phyloP scores from a whole-genome alignment of 768 basidiomycete genomes.

The Panaeolus cyanescens region DNA sequence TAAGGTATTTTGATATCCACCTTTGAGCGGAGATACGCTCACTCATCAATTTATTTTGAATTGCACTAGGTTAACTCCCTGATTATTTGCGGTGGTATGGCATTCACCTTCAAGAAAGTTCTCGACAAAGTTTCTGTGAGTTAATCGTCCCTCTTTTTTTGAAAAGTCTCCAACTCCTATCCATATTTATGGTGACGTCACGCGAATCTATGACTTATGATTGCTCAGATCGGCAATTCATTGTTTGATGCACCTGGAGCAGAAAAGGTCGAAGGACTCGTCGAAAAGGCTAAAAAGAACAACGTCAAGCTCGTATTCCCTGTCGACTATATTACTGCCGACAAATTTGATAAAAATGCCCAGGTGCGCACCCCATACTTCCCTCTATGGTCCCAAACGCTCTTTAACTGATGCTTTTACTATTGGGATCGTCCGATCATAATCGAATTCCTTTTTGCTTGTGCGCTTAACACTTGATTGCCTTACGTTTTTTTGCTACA shows the following conservation, averaged over 20 bases:
- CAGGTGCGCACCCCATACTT: conserved; percentile 45
- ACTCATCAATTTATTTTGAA: background rate
- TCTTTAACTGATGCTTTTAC: background rate
- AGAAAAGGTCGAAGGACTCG: conserved; percentile 77
- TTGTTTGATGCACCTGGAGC: conserved; percentile 91
- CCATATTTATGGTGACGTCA: too few species aligned
- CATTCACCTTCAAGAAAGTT: conserved; percentile 98
- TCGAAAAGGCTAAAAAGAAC: conserved; percentile 92
- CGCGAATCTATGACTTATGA: background rate
- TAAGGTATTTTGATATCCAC: conserved; percentile 57
- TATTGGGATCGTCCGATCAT: background rate
- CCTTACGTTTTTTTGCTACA: background rate
- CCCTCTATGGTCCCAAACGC: background rate
- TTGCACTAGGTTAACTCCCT: conserved; percentile 79
- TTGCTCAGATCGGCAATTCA: conserved; percentile 83
- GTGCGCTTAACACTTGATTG: background rate
- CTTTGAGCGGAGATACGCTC: background rate
- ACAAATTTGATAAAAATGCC: conserved; percentile 95
- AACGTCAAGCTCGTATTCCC: conserved; percentile 95
- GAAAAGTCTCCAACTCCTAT: too few species aligned
- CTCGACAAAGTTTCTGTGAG: conserved; percentile 75
- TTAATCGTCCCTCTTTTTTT: too few species aligned
- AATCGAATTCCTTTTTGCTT: background rate
- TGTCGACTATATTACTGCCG: conserved; percentile 90
- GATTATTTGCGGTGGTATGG: conserved; percentile 98